phyloP scores from a whole-genome alignment of 1,284 basidiomycete genomes.

The Rhizoctonia solani region DNA sequence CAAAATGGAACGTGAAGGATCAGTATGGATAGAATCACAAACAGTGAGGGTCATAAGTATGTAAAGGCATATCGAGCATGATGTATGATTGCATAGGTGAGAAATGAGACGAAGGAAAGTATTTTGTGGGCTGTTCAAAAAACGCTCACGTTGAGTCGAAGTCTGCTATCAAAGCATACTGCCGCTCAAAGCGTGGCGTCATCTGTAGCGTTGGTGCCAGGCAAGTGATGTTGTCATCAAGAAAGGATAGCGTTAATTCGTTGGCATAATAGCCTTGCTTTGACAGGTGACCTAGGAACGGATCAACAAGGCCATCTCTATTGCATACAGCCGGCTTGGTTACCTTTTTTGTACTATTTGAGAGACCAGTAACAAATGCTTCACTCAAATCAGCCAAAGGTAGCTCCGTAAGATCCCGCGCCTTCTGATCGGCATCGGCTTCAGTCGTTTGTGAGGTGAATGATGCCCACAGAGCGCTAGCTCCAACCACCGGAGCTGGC shows the following conservation, averaged over 20 bases:
- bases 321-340: background rate
- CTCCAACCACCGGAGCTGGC: background rate
- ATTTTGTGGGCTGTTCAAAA: constrained; percentile 4
- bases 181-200: constrained; percentile 1
- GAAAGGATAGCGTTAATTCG: background rate
- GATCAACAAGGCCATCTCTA: background rate
- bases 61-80: constrained; percentile 7
- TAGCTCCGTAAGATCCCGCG: constrained; percentile 35
- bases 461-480: constrained; percentile 1
- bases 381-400: constrained; percentile 36
- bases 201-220: background rate
- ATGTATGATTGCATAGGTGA: constrained; percentile 10
- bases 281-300: constrained; percentile 8
- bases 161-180: constrained; percentile 12
- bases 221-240: constrained; percentile 2
- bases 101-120: constrained; percentile 1
- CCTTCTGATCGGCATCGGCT: constrained; percentile 34
- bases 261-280: constrained; percentile 16
- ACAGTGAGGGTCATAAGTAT: constrained; percentile 15
- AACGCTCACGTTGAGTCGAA: background rate
- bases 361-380: constrained; percentile 30
- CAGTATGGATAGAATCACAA: constrained; percentile 3
- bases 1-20: constrained; percentile 27
- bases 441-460: background rate
- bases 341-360: constrained; percentile 23